phyloP scores from a whole-genome alignment of 768 basidiomycete species.

The Nevesoporus exiguus region DNA sequence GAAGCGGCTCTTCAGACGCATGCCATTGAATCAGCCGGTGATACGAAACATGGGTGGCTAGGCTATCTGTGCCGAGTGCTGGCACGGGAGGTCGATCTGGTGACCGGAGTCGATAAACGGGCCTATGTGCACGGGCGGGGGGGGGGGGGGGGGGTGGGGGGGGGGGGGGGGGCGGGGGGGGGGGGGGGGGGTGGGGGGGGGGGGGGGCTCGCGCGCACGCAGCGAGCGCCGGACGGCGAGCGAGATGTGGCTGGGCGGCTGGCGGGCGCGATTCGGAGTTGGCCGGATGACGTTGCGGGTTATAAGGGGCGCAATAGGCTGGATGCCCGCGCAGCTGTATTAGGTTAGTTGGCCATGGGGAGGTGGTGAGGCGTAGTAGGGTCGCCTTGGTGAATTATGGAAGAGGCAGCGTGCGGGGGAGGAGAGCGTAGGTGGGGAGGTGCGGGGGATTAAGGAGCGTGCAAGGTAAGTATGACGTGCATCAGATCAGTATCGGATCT shows the following conservation, averaged over 20 bases:
- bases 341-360: constrained; percentile 23
- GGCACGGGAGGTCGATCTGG: constrained; percentile 41
- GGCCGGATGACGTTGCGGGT: constrained; percentile 55
- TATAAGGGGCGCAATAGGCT: constrained; percentile 28
- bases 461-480: constrained; percentile 29
- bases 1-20: constrained; percentile 65
- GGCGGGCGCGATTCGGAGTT: constrained; percentile 60
- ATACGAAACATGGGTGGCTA: constrained; percentile 52
- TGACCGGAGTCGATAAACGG: constrained; percentile 60
- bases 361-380: too few relatives aligned
- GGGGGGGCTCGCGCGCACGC: constrained; percentile 41
- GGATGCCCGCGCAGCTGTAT: constrained; percentile 19
- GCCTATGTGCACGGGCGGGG: constrained; percentile 32
- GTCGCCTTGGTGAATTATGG: too few relatives aligned
- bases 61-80: constrained; percentile 13
- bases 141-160: too few relatives aligned
- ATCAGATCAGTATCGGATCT: constrained; percentile 35
- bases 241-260: constrained; percentile 58
- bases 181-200: too few relatives aligned
- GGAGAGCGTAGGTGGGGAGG: background rate
- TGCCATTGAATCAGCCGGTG: constrained; percentile 66
- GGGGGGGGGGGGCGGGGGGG: too few relatives aligned
- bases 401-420: constrained; percentile 3
- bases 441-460: constrained; percentile 22
- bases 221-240: constrained; percentile 66